phyloP scores from a whole-genome alignment of 768 basidiomycete species.

The Pholiota microspora region DNA sequence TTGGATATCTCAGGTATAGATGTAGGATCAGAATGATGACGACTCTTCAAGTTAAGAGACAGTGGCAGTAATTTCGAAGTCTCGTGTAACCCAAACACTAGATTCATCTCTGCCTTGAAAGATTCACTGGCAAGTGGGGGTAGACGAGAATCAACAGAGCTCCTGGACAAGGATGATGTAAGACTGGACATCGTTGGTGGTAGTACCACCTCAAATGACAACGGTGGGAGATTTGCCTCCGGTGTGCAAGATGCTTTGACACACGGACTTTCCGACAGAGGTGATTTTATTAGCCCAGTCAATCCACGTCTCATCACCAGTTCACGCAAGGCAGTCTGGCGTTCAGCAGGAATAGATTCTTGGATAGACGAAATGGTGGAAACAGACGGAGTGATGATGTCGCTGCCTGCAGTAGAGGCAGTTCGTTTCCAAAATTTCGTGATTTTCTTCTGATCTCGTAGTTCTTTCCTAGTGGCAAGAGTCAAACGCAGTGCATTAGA shows the following conservation, averaged over 20 bases:
- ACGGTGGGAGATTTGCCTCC: background rate
- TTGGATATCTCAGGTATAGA: background rate
- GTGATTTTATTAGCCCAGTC: background rate
- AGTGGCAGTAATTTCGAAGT: constrained; percentile 8
- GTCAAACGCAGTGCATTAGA: constrained; percentile 47
- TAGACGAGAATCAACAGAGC: constrained; percentile 19
- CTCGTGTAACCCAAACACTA: constrained; percentile 19
- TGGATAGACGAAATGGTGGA: constrained; percentile 37
- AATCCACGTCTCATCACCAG: constrained; percentile 26
- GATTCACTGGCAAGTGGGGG: constrained; percentile 26
- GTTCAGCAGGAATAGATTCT: constrained; percentile 30
- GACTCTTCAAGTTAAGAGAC: constrained; percentile 1
- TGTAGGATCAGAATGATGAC: background rate
- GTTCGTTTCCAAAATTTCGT: constrained; percentile 49
- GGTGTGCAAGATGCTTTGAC: background rate
- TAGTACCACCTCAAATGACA: background rate
- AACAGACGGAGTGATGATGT: constrained; percentile 35
- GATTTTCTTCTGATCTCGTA: constrained; percentile 39
- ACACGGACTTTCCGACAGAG: background rate
- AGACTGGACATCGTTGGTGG: background rate
- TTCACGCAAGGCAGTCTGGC: constrained; percentile 38
- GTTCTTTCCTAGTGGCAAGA: constrained; percentile 40
- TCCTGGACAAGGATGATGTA: constrained; percentile 11
- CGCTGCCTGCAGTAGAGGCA: constrained; percentile 25
- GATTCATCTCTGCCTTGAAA: constrained; percentile 21